phyloP scores from a whole-genome alignment of 1,284 basidiomycete genomes.

The Agaricales sp. region DNA sequence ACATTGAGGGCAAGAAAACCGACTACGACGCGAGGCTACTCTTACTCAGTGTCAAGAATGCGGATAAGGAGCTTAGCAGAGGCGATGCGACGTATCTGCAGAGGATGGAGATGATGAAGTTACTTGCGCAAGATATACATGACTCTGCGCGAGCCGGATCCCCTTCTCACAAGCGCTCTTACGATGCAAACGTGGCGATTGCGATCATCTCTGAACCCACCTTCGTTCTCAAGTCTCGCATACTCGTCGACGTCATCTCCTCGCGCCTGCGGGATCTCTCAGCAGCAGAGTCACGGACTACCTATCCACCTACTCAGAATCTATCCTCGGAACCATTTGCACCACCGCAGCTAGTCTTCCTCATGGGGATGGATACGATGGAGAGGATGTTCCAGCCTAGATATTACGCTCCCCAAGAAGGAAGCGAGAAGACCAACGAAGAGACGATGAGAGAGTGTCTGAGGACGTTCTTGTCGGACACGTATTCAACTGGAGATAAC shows the following conservation, averaged over 20 bases:
- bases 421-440: conserved; percentile 13
- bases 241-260: conserved; percentile 44
- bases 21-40: conserved; percentile 73
- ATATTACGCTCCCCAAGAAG: conserved; percentile 54
- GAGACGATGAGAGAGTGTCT: conserved; percentile 9
- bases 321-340: conserved; percentile 7
- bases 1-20: conserved; percentile 8
- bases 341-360: conserved; percentile 44
- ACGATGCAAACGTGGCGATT: conserved; percentile 53
- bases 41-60: conserved; percentile 82
- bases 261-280: conserved; percentile 21
- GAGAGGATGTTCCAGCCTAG: conserved; percentile 72
- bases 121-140: conserved; percentile 44
- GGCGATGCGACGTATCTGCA: conserved; percentile 69
- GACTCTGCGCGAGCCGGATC: background rate
- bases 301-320: conserved; percentile 13
- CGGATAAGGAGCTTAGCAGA: conserved; percentile 71
- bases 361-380: conserved; percentile 86
- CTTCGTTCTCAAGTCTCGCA: conserved; percentile 76
- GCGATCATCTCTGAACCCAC: conserved; percentile 83
- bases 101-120: conserved; percentile 75
- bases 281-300: conserved; percentile 4
- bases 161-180: background rate
- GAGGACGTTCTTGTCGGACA: background rate
- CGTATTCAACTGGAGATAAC: background rate